phyloP scores from a whole-genome alignment of 768 basidiomycete species.

The Leccinum rimulosum region DNA sequence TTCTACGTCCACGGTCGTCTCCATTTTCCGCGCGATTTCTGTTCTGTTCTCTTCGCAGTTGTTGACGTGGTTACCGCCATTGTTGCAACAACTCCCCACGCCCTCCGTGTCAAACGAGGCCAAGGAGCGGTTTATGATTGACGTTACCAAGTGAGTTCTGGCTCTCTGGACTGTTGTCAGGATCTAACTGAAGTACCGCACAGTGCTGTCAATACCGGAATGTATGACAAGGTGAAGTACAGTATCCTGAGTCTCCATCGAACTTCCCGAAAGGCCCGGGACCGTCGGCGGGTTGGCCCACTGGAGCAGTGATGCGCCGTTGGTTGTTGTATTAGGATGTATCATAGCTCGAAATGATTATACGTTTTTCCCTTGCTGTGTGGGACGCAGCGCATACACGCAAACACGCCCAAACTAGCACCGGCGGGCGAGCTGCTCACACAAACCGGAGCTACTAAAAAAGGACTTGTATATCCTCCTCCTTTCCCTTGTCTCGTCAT shows the following conservation, averaged over 20 bases:
- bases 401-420: slow-evolving; percentile 28
- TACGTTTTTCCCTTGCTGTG: neutral
- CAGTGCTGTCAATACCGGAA: slow-evolving; percentile 62
- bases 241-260: slow-evolving; percentile 69
- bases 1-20: slow-evolving; percentile 64
- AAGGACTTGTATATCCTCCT: slow-evolving; percentile 2
- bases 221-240: slow-evolving; percentile 82
- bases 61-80: slow-evolving; percentile 66
- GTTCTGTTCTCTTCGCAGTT: slow-evolving; percentile 67
- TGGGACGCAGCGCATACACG: neutral
- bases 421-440: slow-evolving; percentile 18
- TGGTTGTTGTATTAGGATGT: slow-evolving; percentile 10
- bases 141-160: slow-evolving; percentile 66
- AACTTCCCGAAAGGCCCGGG: slow-evolving; percentile 70
- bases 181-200: neutral
- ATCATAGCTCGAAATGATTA: slow-evolving; percentile 18
- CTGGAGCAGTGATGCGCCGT: slow-evolving; percentile 25
- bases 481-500: slow-evolving; percentile 8
- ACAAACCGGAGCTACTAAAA: slow-evolving; percentile 10
- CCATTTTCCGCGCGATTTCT: slow-evolving; percentile 71
- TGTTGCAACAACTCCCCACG: slow-evolving; percentile 68
- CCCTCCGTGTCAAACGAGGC: slow-evolving; percentile 58
- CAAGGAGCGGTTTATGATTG: slow-evolving; percentile 69
- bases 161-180: neutral
- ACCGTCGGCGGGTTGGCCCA: slow-evolving; percentile 45